phyloP scores from a whole-genome alignment of 257 asterid genomes.

The Plantago major region DNA sequence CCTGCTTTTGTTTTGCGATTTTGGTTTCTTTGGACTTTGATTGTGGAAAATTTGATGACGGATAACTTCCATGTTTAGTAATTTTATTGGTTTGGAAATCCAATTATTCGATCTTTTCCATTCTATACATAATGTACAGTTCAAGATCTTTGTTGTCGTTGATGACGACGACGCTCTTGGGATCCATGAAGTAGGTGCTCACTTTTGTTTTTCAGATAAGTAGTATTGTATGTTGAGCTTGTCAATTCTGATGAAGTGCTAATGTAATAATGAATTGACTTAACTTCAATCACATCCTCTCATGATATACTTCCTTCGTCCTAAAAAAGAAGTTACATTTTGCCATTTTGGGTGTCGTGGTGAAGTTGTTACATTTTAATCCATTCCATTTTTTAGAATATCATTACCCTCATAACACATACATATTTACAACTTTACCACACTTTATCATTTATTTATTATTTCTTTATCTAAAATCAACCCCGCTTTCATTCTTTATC shows the following conservation, averaged over 20 bases:
- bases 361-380: too few relatives aligned
- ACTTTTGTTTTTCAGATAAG: neutral
- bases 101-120: neutral
- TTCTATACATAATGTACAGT: neutral
- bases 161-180: too few relatives aligned
- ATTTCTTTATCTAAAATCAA: too few relatives aligned
- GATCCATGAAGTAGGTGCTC: neutral
- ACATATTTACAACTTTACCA: too few relatives aligned
- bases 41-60: neutral
- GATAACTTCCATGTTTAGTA: neutral
- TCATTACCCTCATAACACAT: too few relatives aligned
- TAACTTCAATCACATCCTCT: neutral
- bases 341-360: too few relatives aligned
- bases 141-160: too few relatives aligned
- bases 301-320: neutral
- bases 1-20: slow-evolving; percentile 1
- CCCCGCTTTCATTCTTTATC: too few relatives aligned
- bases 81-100: neutral
- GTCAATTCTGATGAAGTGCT: neutral
- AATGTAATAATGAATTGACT: neutral
- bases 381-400: too few relatives aligned
- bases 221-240: neutral
- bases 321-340: too few relatives aligned
- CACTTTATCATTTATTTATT: too few relatives aligned
- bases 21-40: neutral